Evolutionary conservation across 805 yeast species (phyloP), one percentile per base, ranked within the genome.

Genomic region (Ogataea saltuana): DNA sequence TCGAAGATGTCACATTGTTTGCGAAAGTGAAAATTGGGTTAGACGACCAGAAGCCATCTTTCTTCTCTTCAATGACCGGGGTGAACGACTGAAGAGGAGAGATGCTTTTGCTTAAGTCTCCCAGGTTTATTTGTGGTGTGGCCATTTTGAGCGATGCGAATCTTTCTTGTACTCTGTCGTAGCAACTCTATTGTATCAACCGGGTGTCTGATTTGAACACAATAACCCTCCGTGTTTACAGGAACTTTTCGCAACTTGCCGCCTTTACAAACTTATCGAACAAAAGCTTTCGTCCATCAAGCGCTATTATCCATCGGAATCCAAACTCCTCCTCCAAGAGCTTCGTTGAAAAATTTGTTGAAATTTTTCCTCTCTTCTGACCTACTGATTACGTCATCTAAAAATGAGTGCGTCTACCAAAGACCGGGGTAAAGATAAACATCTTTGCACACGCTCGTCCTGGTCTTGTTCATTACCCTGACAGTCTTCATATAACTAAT

Each of bases 11-110:
- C 49, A 83, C 85, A 60, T 85, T 86, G 63, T 85, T 81, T 56
- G 85, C 72, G 69, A 82, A 88, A 45, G 86, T 79, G 61, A 85
- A 85, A 36, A 88, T 78, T 39, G 96, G 95, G 69, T 86, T 86
- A 32, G 88, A 78, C 5, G 88, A 77, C 91, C 90, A 85, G 61
- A 85, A 80, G 10, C 78, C 76, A 45, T 74, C 64, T 35, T 71
- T 73, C 52, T 75, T 74, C 41, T 79, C 76, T 45, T 77, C 72
- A 55, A 70, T 68, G 10, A 44, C 22, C 22, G 80, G 75, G 42
- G 79, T 66, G 45, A 80, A 70, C 32, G 75, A 77, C 33, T 86
- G 83, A 48, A 81, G 68, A 12, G 85, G 75, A 23, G 86, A 75
- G 39, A 76, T 60, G 50, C 65, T 60, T 56, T 81, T 79, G 51